These are phyloP conservation scores for Colletotrichum neosansevieriae DNA, from an alignment of 2,329 filamentous ascomycete genomes.

Conservation along the genomic window DNA sequence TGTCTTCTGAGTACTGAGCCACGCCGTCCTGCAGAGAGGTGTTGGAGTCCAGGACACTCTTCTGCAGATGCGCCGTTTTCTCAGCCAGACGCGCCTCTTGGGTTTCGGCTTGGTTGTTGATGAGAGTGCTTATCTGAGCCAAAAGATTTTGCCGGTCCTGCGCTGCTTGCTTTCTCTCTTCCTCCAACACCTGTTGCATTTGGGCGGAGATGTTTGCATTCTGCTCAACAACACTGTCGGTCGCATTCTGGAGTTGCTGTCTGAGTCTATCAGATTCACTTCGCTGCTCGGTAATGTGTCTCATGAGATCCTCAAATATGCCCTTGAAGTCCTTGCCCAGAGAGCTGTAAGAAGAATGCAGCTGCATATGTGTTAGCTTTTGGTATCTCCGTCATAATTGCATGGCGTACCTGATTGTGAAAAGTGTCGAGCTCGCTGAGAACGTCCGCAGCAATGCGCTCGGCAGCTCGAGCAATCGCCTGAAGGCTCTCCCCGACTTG, in stretches of 20 bases:
- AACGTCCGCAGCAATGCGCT: conserved; percentile 90
- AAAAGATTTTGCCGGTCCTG: conserved; percentile 81
- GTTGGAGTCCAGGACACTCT: conserved; percentile 74
- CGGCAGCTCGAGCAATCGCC: conserved; percentile 84
- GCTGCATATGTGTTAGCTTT: conserved; percentile 54
- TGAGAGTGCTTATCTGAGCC: conserved; percentile 79
- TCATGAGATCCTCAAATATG: conserved; percentile 84
- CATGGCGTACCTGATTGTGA: conserved; percentile 69
- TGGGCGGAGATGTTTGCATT: conserved; percentile 75
- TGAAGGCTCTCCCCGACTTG: conserved; percentile 88
- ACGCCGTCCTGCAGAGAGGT: conserved; percentile 74
- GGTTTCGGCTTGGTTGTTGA: conserved; percentile 78
- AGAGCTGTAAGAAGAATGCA: conserved; percentile 86
- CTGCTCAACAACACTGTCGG: conserved; percentile 74
- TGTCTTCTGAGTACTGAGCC: conserved; percentile 74
- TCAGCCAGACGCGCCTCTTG: conserved; percentile 79
- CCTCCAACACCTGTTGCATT: conserved; percentile 77
- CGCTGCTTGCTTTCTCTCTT: conserved; percentile 80
- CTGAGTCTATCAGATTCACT: conserved; percentile 80
- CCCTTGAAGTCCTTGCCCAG: conserved; percentile 88
- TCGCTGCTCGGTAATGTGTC: conserved; percentile 81
- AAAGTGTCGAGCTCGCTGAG: conserved; percentile 87
- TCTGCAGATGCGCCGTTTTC: conserved; percentile 72
- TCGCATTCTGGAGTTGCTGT: conserved; percentile 78
- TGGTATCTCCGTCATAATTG: rapidly evolving